Percentiles rank a stretch among this genome's conserved stretches.
These are phyloP conservation scores for Aspergillus fijiensis DNA, from an alignment of 2,329 filamentous ascomycete genomes.

Conservation along the genomic window DNA sequence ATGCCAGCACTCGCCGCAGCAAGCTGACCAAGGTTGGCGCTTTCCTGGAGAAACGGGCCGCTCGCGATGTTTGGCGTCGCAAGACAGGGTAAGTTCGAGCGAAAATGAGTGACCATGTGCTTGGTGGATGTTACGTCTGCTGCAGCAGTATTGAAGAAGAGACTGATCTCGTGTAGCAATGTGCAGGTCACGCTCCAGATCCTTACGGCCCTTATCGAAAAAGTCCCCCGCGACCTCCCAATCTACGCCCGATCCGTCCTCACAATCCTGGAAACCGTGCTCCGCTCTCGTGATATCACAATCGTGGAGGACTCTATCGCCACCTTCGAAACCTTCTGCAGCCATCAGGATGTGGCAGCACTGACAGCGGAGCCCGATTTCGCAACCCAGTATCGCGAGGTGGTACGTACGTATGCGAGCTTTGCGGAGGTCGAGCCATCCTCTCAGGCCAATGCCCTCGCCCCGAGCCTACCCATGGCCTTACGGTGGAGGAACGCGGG, in stretches of 20 bases:
- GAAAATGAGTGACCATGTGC: background rate
- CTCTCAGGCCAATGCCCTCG: conserved; percentile 45
- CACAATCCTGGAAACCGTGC: conserved; percentile 77
- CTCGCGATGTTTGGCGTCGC: conserved; percentile 83
- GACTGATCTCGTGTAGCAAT: conserved; percentile 57
- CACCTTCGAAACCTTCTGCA: conserved; percentile 85
- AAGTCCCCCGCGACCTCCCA: conserved; percentile 83
- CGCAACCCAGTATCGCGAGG: conserved; percentile 75
- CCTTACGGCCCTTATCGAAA: conserved; percentile 85
- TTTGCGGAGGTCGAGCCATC: conserved; percentile 67
- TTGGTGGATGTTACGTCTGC: conserved; percentile 5
- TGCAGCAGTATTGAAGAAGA: background rate
- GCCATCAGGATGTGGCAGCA: conserved; percentile 80
- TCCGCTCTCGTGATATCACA: conserved; percentile 82
- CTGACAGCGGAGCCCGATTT: conserved; percentile 85
- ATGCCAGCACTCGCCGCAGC: conserved; percentile 87
- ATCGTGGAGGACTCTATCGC: conserved; percentile 88
- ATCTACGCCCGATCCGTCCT: conserved; percentile 84
- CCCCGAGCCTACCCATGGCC: conserved; percentile 68
- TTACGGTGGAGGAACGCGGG: conserved; percentile 76
- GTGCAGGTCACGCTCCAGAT: conserved; percentile 95
- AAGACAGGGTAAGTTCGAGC: conserved; percentile 70
- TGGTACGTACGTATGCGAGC: conserved; percentile 75
- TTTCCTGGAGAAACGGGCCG: conserved; percentile 92
- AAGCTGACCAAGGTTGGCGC: conserved; percentile 95